These are phyloP conservation scores for Coniochaeta sp. DNA, from an alignment of 2,329 filamentous ascomycete species.

Conservation along the genomic window DNA sequence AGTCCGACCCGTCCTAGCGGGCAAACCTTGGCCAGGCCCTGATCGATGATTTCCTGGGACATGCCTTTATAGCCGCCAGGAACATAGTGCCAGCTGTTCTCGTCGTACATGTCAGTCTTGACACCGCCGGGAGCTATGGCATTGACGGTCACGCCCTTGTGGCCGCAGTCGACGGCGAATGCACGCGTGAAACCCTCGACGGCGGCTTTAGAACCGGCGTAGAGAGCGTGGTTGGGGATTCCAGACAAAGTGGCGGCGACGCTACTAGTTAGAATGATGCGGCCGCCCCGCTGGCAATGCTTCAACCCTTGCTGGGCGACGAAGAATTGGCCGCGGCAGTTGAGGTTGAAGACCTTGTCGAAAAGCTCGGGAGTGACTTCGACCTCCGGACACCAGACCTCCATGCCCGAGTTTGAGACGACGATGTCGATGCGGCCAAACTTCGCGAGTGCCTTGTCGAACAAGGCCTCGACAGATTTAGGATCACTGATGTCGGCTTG, in stretches of 20 bases:
- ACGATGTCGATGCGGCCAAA: slow-evolving; percentile 67
- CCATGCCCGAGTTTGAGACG: slow-evolving; percentile 65
- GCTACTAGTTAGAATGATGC: slow-evolving; percentile 65
- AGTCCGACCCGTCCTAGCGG: slow-evolving; percentile 52
- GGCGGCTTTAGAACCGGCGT: slow-evolving; percentile 65
- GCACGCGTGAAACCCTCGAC: slow-evolving; percentile 66
- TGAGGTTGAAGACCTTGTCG: slow-evolving; percentile 65
- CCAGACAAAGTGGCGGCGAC: slow-evolving; percentile 60
- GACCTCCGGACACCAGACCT: slow-evolving; percentile 62
- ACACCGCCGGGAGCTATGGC: slow-evolving; percentile 66
- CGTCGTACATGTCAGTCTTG: slow-evolving; percentile 71
- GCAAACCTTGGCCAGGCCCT: slow-evolving; percentile 46
- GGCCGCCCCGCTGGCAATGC: slow-evolving; percentile 60
- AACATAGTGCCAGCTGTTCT: slow-evolving; percentile 60
- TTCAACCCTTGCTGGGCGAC: slow-evolving; percentile 69
- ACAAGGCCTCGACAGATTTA: slow-evolving; percentile 51
- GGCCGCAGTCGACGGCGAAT: slow-evolving; percentile 64
- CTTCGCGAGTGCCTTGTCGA: slow-evolving; percentile 55
- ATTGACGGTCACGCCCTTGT: slow-evolving; percentile 62
- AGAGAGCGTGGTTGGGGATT: slow-evolving; percentile 62
- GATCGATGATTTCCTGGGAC: slow-evolving; percentile 44
- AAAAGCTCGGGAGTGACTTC: slow-evolving; percentile 64
- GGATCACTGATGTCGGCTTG: slow-evolving; percentile 59
- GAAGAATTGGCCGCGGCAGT: slow-evolving; percentile 68
- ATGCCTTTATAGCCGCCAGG: slow-evolving; percentile 46